Base-by-base conservation (phyloP, 2,329 filamentous ascomycete genomes). In the Clonostachys sp. region DNA sequence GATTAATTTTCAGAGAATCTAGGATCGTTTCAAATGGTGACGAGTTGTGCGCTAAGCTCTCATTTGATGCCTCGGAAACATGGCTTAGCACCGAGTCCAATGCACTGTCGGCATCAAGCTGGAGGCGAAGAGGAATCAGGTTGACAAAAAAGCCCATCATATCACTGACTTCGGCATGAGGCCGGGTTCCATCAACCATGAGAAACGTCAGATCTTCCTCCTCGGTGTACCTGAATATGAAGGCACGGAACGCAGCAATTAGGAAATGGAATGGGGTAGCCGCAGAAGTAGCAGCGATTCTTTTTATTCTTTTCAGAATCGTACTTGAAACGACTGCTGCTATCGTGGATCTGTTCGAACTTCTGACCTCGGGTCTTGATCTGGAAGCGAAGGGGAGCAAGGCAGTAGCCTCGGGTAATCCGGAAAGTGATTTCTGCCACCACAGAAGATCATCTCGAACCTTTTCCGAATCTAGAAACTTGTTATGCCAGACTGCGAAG, bases 21-120 rank as follows among this genome's bases (percentile, higher is more conserved):
- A 81, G 58, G 0, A 82, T 51, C 0, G 72, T 59, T 41, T 79
- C 70, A 45, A 79, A 76, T 0, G 78, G 78, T 5, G 80, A 54
- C 49, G 57, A 59, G 52, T 59, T 59, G 46, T 57, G 56, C 8
- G 52, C 50, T 51, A 57, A 55, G 44, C 53, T 51, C 12, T 54
- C 55, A 6, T 55, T 50, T 24, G 55, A 51, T 12, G 41, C 24
- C 50, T 54, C 56, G 50, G 55, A 55, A 24, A 48, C 50, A 42
- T 54, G 49, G 50, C 46, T 0, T 50, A 38, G 0, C 75, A 74
- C 52, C 77, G 58, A 0, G 49, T 57, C 52, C 0, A 80, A 57
- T 0, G 71, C 75, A 0, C 42, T 46, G 18, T 70, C 63, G 3
- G 17, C 57, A 13, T 50, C n/a, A 9, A 51, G 47, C 57, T 55